phyloP scores from a whole-genome alignment of 208 protist genomes.

The Crithidia brevicula region DNA sequence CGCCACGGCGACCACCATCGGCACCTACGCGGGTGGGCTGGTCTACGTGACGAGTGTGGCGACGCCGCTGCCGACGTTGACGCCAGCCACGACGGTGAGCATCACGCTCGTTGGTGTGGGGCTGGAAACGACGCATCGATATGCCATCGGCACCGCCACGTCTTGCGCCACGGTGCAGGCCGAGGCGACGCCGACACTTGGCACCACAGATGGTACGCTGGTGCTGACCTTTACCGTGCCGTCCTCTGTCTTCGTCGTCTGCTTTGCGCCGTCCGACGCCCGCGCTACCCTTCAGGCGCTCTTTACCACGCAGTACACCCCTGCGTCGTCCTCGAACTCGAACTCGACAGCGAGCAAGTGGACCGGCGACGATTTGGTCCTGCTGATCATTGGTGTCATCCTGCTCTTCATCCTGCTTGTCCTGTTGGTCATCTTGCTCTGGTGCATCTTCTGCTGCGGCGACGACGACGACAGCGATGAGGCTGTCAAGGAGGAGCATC shows the following conservation, averaged over 20 bases:
- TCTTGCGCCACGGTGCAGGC: constrained; percentile 34
- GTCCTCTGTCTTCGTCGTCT: constrained; percentile 48
- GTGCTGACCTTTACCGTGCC: constrained; percentile 48
- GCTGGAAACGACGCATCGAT: constrained; percentile 62
- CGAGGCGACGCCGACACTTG: constrained; percentile 22
- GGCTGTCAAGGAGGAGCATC: constrained; percentile 12
- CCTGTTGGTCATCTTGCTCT: constrained; percentile 66
- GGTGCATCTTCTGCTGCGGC: constrained; percentile 54
- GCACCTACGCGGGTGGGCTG: constrained; percentile 43
- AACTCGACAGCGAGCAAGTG: constrained; percentile 27
- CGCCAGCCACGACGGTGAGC: constrained; percentile 20
- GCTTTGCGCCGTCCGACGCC: constrained; percentile 68
- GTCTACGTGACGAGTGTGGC: constrained; percentile 51
- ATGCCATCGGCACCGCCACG: constrained; percentile 45
- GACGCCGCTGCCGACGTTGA: constrained; percentile 26
- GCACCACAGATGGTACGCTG: constrained; percentile 27
- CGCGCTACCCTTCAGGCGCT: constrained; percentile 43
- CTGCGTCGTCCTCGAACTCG: constrained; percentile 1
- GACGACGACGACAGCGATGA: constrained; percentile 17
- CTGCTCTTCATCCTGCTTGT: constrained; percentile 78
- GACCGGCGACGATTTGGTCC: constrained; percentile 54
- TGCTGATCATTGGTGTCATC: constrained; percentile 81
- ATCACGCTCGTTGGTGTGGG: constrained; percentile 52
- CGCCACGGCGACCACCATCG: constrained; percentile 17
- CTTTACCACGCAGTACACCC: constrained; percentile 26